Evolutionary conservation across 1,139 yeast genomes (phyloP), one percentile per base, ranked within the genome.

Genomic region (Candida anutae): DNA sequence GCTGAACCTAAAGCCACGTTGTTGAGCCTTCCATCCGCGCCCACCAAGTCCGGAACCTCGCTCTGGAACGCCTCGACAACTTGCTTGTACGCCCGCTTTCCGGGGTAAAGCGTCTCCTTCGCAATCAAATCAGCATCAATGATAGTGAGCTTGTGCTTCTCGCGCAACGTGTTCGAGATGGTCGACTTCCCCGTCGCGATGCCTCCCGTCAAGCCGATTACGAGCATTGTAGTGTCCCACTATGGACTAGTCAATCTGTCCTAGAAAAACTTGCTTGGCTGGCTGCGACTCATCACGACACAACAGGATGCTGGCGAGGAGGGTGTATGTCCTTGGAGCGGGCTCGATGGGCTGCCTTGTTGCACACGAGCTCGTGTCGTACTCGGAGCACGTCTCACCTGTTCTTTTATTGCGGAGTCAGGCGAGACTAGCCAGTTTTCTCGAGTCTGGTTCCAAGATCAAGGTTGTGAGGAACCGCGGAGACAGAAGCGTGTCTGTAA

Each of bases 151-250:
- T 59, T 46, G 40, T 79, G 68, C 15, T 72, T 58, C 10, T 73
- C 69, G 5, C 52, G 38, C 8, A 90, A 57, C 16, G 69, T 53
- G 12, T 58, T 50, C 0, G 96, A 84, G 0, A 85, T 97, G 0
- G 97, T 88, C 10, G 95, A 81, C 49, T 93, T 93, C 2, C 99
- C 99, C 4, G 93, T 72, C 6, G 96, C 95, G 29, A 90, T 90
- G 1, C 96, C 96, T 1, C 99, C 99, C 0, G 98, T 90, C 15
- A 90, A 68, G 1, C 99, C 99, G 6, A 93, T 71, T 20, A 90
- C 70, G 29, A 90, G 70, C 98, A 90, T 90, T 17, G 21, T 22
- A 8, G 8, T 17, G 10, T 17, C 10, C n/a, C n/a, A n/a, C n/a
- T n/a, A n/a, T n/a, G n/a, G n/a, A n/a, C n/a, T n/a, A n/a, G n/a